These are phyloP conservation scores for Penicillium bialowiezense DNA, from an alignment of 495 filamentous ascomycete genomes.

Conservation along the genomic window DNA sequence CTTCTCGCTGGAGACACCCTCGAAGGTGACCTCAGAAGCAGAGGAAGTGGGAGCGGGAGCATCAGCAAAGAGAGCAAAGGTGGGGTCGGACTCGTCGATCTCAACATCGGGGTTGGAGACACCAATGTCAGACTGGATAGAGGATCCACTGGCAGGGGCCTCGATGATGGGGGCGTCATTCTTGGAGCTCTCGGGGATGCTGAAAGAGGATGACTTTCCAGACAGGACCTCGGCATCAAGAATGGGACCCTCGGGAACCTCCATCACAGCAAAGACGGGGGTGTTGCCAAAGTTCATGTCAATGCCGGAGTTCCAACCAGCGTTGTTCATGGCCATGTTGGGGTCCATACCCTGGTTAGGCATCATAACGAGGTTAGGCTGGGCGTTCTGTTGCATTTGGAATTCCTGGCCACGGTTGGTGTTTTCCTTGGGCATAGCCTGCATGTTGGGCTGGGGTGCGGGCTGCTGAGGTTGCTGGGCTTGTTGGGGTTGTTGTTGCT, in stretches of 20 bases:
- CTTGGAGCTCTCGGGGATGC: slow-evolving; percentile 39
- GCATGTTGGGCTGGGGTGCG: slow-evolving; percentile 6
- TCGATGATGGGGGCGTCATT: slow-evolving; percentile 52
- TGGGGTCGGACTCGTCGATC: slow-evolving; percentile 59
- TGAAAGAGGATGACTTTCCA: slow-evolving; percentile 61
- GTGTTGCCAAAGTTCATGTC: slow-evolving; percentile 63
- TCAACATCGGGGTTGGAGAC: slow-evolving; percentile 45
- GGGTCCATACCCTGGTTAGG: slow-evolving; percentile 71
- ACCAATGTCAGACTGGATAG: slow-evolving; percentile 27
- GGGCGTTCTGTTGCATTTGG: slow-evolving; percentile 56
- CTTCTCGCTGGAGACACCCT: slow-evolving; percentile 57
- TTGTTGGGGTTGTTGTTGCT: slow-evolving; percentile 40
- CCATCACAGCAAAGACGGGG: slow-evolving; percentile 75
- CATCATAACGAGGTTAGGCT: slow-evolving; percentile 70
- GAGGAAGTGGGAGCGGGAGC: slow-evolving; percentile 30
- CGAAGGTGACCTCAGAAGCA: slow-evolving; percentile 43
- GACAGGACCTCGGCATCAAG: slow-evolving; percentile 60
- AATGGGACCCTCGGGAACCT: slow-evolving; percentile 68
- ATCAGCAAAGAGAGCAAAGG: slow-evolving; percentile 57
- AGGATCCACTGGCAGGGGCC: slow-evolving; percentile 28
- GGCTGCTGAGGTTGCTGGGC: slow-evolving; percentile 33
- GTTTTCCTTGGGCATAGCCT: slow-evolving; percentile 54
- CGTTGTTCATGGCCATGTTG: slow-evolving; percentile 53
- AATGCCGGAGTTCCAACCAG: slow-evolving; percentile 52
- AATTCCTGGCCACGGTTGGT: slow-evolving; percentile 56